Conservation (phyloP, 371 early-diverging fungal genomes). For the Actinomortierella wolfii region DNA sequence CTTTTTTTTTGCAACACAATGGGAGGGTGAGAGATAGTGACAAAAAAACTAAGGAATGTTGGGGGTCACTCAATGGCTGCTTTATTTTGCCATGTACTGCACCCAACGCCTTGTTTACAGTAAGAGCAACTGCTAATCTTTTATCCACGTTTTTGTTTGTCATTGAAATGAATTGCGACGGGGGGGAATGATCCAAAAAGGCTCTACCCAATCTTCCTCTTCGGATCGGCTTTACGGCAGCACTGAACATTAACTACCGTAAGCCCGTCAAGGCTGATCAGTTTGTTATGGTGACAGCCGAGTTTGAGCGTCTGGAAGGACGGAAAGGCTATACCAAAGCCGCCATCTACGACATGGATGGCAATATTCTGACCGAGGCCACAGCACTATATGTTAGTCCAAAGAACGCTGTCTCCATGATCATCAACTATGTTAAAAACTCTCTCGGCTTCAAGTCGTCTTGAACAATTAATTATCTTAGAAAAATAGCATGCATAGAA, state of each 20-base stretch:
- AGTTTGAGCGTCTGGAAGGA: conserved; percentile 66
- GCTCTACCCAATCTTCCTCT: conserved; percentile 64
- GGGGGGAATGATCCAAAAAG: too few species aligned
- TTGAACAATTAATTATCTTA: too few species aligned
- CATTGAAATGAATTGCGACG: background rate
- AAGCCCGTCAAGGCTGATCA: conserved; percentile 69
- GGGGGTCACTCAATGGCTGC: too few species aligned
- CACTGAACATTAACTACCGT: conserved; percentile 76
- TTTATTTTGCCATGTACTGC: too few species aligned
- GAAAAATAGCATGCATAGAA: too few species aligned
- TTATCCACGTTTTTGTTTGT: background rate
- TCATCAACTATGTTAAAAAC: conserved; percentile 43
- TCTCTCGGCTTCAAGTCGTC: conserved; percentile 40
- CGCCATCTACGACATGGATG: conserved; percentile 58
- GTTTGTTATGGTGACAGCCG: conserved; percentile 66
- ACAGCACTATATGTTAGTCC: conserved; percentile 73
- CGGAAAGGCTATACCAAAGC: conserved; percentile 75
- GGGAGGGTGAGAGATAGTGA: too few species aligned
- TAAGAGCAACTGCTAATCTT: too few species aligned
- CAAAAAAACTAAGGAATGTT: too few species aligned
- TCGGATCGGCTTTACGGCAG: conserved; percentile 76
- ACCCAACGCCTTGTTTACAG: too few species aligned
- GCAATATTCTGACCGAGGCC: conserved; percentile 64
- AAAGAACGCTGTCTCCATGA: conserved; percentile 46
- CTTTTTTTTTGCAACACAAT: background rate